phyloP scores from a whole-genome alignment of 768 basidiomycete species.

The Pleurotus eryngii region DNA sequence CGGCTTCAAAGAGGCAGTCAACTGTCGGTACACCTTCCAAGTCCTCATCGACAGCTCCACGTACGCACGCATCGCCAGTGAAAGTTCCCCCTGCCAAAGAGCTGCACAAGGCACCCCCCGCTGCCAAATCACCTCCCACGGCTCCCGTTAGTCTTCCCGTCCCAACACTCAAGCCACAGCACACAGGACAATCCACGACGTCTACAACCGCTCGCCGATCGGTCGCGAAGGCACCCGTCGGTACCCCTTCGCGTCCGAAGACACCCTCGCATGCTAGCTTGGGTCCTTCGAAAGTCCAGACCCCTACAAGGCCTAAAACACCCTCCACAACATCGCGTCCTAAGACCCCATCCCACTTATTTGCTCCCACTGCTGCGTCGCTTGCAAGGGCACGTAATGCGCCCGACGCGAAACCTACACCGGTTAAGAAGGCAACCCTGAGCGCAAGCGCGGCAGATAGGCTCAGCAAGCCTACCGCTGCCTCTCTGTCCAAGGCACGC shows the following conservation, averaged over 20 bases:
- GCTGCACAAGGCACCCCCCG: background rate
- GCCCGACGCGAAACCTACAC: conserved; percentile 39
- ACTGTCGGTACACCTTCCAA: background rate
- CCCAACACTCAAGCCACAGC: conserved; percentile 31
- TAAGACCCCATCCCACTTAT: conserved; percentile 67
- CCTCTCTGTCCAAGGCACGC: conserved; percentile 64
- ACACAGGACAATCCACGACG: conserved; percentile 34
- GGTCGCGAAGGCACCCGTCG: conserved; percentile 11
- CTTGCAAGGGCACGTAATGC: conserved; percentile 66
- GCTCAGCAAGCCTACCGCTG: conserved; percentile 80
- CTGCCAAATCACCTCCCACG: conserved; percentile 16
- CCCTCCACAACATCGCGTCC: conserved; percentile 37
- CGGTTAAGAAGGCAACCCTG: conserved; percentile 52
- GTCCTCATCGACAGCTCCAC: conserved; percentile 1
- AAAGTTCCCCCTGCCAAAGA: background rate
- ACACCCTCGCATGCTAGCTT: conserved; percentile 10
- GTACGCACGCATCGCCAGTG: background rate
- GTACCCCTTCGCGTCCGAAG: conserved; percentile 13
- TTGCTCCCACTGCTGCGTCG: conserved; percentile 82
- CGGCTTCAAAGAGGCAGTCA: background rate
- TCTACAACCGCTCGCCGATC: conserved; percentile 27
- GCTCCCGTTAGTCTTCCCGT: conserved; percentile 15
- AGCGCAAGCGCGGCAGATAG: conserved; percentile 58
- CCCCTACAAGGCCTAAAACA: conserved; percentile 26
- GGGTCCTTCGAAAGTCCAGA: conserved; percentile 14